These are phyloP conservation scores for Stipa capillata DNA, from an alignment of 176 grass and related monocot species.

Conservation along the genomic window DNA sequence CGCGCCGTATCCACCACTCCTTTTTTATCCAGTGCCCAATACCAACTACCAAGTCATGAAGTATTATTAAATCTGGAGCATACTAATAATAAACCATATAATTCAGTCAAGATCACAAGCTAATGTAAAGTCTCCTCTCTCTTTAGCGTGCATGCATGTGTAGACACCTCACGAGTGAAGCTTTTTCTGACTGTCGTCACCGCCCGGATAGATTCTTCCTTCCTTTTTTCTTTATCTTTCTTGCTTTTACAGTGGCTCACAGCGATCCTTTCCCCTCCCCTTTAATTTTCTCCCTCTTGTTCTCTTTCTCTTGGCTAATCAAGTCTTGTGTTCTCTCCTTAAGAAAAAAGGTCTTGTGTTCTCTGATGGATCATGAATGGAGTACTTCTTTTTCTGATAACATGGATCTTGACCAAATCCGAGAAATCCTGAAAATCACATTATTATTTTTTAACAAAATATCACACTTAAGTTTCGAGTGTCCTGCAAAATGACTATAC, in stretches of 20 bases:
- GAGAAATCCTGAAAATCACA: too few species aligned
- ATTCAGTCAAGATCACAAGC: constrained; percentile 13
- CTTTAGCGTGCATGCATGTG: not conserved
- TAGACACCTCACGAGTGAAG: not conserved
- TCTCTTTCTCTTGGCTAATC: not conserved
- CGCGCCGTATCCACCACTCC: not conserved
- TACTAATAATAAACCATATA: not conserved
- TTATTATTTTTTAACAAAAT: too few species aligned
- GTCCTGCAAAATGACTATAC: too few species aligned
- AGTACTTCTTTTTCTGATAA: too few species aligned
- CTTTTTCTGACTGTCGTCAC: not conserved
- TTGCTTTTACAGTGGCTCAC: not conserved
- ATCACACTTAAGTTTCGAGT: too few species aligned
- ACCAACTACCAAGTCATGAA: not conserved
- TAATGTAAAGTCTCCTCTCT: not conserved
- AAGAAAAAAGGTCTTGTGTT: not conserved
- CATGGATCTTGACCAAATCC: too few species aligned
- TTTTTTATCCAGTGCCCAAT: not conserved
- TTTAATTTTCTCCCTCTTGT: not conserved
- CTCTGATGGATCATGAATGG: not conserved
- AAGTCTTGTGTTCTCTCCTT: not conserved
- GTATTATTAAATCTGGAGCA: not conserved
- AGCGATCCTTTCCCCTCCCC: not conserved
- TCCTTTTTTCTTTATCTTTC: not conserved
- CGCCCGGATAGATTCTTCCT: not conserved